Evolutionary conservation across 2,329 filamentous ascomycete species (phyloP), one percentile per base, ranked within the genome.

Genomic region (Epichloe festucae): DNA sequence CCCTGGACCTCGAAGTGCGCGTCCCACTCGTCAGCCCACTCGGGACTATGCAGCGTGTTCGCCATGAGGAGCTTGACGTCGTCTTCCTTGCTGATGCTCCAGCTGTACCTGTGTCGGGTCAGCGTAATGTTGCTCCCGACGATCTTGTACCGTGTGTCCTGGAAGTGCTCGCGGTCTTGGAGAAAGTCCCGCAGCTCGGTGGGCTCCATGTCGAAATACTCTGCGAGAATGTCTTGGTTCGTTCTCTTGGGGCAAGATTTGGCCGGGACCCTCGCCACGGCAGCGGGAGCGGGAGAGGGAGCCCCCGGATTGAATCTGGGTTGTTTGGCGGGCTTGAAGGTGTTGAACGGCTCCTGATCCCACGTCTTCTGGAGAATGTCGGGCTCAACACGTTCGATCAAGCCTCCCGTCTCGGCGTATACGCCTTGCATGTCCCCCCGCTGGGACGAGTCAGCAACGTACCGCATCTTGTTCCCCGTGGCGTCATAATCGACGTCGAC

Each of bases 1-100:
- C 53, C 57, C 1, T 43, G 52, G 17, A 51, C 50, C 4, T n/a
- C 21, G n/a, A 60, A 64, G 38, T 60, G 56, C 2, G 51, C 31
- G 31, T 64, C 61, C 61, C 61, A 63, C 3, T 54, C 49, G 0
- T 42, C 19, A 6, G 48, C 55, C 60, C 60, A 63, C 0, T 43
- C 50, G 2, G 57, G 57, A 1, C 58, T 47, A 34, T 58, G 52
- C 2, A 61, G 54, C 7, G 55, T 59, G 38, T 53, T 56, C 3
- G 55, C 56, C 55, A 60, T 56, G 48, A 55, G 51, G 1, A 60
- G 53, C 52, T 60, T 60, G 1, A 44, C 23, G 27, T 56, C 46
- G 40, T 56, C 58, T 4, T 55, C 53, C 23, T 10, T 27, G 3
- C n/a, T 46, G 23, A 58, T 49, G 38, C 46, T 48, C 57, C 56